Evolutionary conservation across 495 filamentous ascomycete species (phyloP).

Genomic region (Stereocaulon alpinum): DNA sequence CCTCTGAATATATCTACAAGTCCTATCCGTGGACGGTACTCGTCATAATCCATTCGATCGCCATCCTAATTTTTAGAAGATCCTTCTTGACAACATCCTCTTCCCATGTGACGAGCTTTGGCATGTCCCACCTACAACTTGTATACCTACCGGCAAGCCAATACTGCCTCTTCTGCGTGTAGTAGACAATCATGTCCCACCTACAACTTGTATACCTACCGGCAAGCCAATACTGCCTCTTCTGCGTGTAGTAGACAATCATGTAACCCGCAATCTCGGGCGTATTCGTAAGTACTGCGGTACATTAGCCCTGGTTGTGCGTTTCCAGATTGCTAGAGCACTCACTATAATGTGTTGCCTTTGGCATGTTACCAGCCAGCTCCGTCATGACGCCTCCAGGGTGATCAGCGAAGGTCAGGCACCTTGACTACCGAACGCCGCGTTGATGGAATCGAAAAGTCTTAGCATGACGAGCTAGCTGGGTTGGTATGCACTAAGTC

Average conservation of each 20-base stretch:
- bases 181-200: constrained; percentile 43
- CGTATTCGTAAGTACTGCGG: constrained; percentile 26
- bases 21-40: too few species aligned
- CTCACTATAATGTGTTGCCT: neutral
- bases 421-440: constrained; percentile 35
- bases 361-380: constrained; percentile 14
- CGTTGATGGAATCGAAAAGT: constrained; percentile 34
- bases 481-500: constrained; percentile 33
- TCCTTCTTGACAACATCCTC: constrained; percentile 35
- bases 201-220: constrained; percentile 37
- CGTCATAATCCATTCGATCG: neutral
- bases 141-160: constrained; percentile 46
- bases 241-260: constrained; percentile 38
- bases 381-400: constrained; percentile 42
- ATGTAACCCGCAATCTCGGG: constrained; percentile 39
- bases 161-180: constrained; percentile 36
- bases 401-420: constrained; percentile 39
- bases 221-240: constrained; percentile 40
- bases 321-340: too few species aligned
- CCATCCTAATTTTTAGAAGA: constrained; percentile 32
- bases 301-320: neutral
- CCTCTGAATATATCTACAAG: too few species aligned
- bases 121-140: constrained; percentile 37
- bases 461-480: constrained; percentile 41
- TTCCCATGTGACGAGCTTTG: constrained; percentile 35